Evolutionary conservation across 805 yeast genomes (phyloP).

Genomic region (Kuraishia hungarica): DNA sequence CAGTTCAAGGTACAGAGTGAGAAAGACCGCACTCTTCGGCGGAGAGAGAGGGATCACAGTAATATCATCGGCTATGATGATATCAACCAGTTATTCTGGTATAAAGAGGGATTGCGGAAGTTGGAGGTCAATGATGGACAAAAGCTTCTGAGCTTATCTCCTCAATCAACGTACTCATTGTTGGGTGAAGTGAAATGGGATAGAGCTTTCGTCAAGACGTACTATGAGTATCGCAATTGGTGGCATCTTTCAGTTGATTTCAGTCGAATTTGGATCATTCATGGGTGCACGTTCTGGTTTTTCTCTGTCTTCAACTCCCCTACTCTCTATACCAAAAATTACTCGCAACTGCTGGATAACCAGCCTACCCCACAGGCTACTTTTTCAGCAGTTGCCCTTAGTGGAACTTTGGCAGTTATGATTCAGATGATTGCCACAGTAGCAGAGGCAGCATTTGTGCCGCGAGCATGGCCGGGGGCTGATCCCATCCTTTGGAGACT

Average conservation of each 20-base stretch:
- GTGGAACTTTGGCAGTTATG: slow-evolving; percentile 33
- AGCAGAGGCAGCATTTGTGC: slow-evolving; percentile 37
- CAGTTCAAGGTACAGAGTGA: slow-evolving; percentile 38
- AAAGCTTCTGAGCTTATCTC: slow-evolving; percentile 19
- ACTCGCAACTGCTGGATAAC: slow-evolving; percentile 29
- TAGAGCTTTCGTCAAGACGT: slow-evolving; percentile 34
- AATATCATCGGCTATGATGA: slow-evolving; percentile 51
- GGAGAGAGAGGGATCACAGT: slow-evolving; percentile 64
- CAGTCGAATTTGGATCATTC: slow-evolving; percentile 46
- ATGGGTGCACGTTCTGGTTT: slow-evolving; percentile 42
- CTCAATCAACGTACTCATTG: slow-evolving; percentile 21
- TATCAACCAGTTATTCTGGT: slow-evolving; percentile 45
- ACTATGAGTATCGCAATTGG: slow-evolving; percentile 40
- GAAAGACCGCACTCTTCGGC: slow-evolving; percentile 43
- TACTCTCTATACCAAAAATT: slow-evolving; percentile 35
- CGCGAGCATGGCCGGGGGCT: slow-evolving; percentile 40
- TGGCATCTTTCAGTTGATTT: slow-evolving; percentile 40
- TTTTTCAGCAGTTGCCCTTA: slow-evolving; percentile 35
- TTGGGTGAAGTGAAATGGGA: slow-evolving; percentile 31
- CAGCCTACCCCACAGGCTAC: slow-evolving; percentile 36
- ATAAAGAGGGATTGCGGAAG: slow-evolving; percentile 24
- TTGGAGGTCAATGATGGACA: slow-evolving; percentile 21
- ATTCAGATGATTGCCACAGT: slow-evolving; percentile 31
- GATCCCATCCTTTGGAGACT: slow-evolving; percentile 27
- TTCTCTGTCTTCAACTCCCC: slow-evolving; percentile 43